A percentile compares a stretch with the other conserved stretches of the same genome.
These are phyloP conservation scores for Letharia lupina DNA, from an alignment of 495 filamentous ascomycete species.

Conservation along the genomic window DNA sequence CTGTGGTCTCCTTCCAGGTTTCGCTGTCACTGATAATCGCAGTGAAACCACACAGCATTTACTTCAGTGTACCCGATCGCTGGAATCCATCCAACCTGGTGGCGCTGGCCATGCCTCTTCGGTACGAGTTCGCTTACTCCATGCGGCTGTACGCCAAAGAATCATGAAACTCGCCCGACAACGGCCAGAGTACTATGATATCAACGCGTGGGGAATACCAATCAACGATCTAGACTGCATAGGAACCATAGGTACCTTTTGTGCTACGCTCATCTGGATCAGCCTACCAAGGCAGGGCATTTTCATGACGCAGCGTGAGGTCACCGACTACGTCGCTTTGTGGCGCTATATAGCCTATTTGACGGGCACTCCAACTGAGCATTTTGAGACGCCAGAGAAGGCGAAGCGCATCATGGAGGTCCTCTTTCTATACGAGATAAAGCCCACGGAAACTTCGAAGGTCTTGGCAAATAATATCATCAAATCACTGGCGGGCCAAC, in stretches of 20 bases:
- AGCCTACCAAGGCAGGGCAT: slow-evolving; percentile 63
- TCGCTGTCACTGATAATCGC: neutral
- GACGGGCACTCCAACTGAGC: slow-evolving; percentile 50
- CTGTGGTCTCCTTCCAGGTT: neutral
- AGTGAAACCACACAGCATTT: slow-evolving; percentile 52
- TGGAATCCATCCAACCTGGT: slow-evolving; percentile 54
- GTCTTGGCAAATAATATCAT: slow-evolving; percentile 65
- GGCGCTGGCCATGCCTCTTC: slow-evolving; percentile 57
- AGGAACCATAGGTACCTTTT: slow-evolving; percentile 58
- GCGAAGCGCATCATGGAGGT: slow-evolving; percentile 55
- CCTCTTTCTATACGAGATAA: slow-evolving; percentile 49
- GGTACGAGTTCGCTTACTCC: slow-evolving; percentile 61
- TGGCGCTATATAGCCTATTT: slow-evolving; percentile 64
- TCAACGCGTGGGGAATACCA: slow-evolving; percentile 50
- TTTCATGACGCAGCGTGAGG: slow-evolving; percentile 47
- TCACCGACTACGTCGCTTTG: slow-evolving; percentile 56
- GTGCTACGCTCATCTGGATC: slow-evolving; percentile 53
- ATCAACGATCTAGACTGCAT: slow-evolving; percentile 65
- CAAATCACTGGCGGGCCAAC: slow-evolving; percentile 45
- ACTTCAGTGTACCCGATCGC: slow-evolving; percentile 52
- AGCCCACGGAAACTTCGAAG: slow-evolving; percentile 48
- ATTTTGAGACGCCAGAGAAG: slow-evolving; percentile 45
- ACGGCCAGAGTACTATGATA: slow-evolving; percentile 51
- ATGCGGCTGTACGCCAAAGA: slow-evolving; percentile 57
- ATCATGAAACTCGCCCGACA: slow-evolving; percentile 48